Conservation (phyloP, 1,139 yeast species). For the Candida labiduridarum region DNA sequence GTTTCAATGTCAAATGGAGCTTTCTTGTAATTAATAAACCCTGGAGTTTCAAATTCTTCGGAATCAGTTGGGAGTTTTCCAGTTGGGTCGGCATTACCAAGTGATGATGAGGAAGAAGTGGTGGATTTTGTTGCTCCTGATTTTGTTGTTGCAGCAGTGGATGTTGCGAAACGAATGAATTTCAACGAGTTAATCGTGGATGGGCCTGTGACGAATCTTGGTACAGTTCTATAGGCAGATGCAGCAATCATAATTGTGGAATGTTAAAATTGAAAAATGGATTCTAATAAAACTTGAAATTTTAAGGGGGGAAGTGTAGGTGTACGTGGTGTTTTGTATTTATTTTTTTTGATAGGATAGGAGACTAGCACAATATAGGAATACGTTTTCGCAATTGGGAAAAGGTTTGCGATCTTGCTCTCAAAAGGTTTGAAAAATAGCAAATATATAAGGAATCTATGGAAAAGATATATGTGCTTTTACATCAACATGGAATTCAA, state of each 20-base stretch:
- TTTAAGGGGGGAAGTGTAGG: not conserved
- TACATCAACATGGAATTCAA: too few relatives aligned
- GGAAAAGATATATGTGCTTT: not conserved
- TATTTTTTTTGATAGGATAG: not conserved
- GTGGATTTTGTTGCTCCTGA: not conserved
- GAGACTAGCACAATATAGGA: too few relatives aligned
- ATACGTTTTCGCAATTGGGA: not conserved
- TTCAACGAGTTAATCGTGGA: not conserved
- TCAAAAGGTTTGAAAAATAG: not conserved
- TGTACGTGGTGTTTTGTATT: not conserved
- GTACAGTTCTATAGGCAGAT: not conserved
- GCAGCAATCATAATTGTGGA: conserved; percentile 2
- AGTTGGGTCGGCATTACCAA: not conserved
- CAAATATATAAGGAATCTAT: not conserved
- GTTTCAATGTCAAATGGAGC: conserved; percentile 30
- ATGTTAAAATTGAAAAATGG: not conserved
- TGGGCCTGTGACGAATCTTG: not conserved
- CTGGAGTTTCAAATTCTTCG: conserved; percentile 1
- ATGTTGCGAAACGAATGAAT: conserved; percentile 2
- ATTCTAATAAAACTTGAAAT: too few relatives aligned
- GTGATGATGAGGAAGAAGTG: not conserved
- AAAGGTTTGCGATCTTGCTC: not conserved
- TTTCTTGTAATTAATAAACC: not conserved
- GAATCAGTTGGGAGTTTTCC: not conserved
- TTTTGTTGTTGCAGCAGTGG: not conserved